A percentile compares a stretch with the other conserved stretches of the same genome.
Evolutionary conservation across 495 filamentous ascomycete genomes (phyloP).

Genomic region (Trichoderma virens): DNA sequence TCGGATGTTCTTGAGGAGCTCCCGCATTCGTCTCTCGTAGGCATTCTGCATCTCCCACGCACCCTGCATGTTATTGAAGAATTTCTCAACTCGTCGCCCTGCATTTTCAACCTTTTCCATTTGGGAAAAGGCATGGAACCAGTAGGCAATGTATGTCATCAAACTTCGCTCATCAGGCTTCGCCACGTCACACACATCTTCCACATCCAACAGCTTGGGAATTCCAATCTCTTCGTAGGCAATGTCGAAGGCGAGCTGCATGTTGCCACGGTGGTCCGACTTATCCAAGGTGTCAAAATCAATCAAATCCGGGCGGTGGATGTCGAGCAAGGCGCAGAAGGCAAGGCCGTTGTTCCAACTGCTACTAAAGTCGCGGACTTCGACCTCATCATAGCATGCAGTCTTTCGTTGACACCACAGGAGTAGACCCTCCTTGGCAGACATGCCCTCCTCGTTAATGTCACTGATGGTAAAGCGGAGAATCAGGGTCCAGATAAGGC

Average conservation of each 20-base stretch:
- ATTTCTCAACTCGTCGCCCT: slow-evolving; percentile 92
- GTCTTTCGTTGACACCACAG: slow-evolving; percentile 99
- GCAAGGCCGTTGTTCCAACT: slow-evolving; percentile 98
- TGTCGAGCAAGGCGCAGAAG: slow-evolving; percentile 93
- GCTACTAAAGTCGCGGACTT: slow-evolving; percentile 84
- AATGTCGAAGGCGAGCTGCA: slow-evolving; percentile 94
- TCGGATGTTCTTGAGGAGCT: slow-evolving; percentile 63
- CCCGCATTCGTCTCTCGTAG: slow-evolving; percentile 82
- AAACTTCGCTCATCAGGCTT: slow-evolving; percentile 92
- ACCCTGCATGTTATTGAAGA: slow-evolving; percentile 97
- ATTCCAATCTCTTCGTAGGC: slow-evolving; percentile 95
- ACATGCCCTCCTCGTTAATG: slow-evolving; percentile 97
- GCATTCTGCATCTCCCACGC: slow-evolving; percentile 98
- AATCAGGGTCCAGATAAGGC: slow-evolving; percentile 97
- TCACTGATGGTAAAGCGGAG: slow-evolving; percentile 95
- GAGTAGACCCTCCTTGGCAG: slow-evolving; percentile 89
- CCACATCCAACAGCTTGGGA: slow-evolving; percentile 88
- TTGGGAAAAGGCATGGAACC: slow-evolving; percentile 99
- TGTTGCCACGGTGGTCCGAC: slow-evolving; percentile 89
- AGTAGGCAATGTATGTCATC: slow-evolving; percentile 99
- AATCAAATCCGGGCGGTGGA: slow-evolving; percentile 93
- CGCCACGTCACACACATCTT: slow-evolving; percentile 94
- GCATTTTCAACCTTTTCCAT: slow-evolving; percentile 98
- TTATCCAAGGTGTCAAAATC: slow-evolving; percentile 94
- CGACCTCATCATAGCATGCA: slow-evolving; percentile 93